Percentiles rank a stretch among this genome's conserved stretches.
Conservation (phyloP, 2,329 filamentous ascomycete species). For the Aureobasidium melanogenum region DNA sequence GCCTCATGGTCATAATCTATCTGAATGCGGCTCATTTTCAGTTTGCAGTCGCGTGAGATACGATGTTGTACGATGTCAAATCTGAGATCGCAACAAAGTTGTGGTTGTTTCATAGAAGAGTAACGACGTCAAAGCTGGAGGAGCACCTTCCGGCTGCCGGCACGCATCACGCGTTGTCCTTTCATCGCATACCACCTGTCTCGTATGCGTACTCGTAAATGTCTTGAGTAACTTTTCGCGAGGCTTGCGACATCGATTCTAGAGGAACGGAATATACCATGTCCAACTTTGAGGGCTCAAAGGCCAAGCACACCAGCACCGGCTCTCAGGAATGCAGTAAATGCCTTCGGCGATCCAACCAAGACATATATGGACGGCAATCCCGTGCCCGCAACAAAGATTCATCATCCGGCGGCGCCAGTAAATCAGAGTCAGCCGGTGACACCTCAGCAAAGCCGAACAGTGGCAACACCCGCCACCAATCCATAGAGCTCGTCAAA, state of each 20-base stretch:
- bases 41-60: neutral
- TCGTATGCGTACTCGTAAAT: neutral
- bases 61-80: neutral
- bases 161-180: neutral
- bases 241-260: neutral
- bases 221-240: neutral
- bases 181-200: neutral
- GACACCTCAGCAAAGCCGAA: neutral
- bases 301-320: neutral
- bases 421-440: neutral
- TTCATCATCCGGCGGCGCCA: neutral
- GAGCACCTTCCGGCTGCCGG: neutral
- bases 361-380: neutral
- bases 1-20: neutral
- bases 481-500: neutral
- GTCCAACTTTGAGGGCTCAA: neutral
- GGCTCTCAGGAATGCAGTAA: neutral
- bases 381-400: neutral
- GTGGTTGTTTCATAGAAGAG: neutral
- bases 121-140: neutral
- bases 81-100: neutral
- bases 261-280: neutral
- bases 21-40: neutral
- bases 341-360: neutral
- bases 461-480: neutral